phyloP scores from a whole-genome alignment of 257 asterid species.

The Leptodermis oblonga region DNA sequence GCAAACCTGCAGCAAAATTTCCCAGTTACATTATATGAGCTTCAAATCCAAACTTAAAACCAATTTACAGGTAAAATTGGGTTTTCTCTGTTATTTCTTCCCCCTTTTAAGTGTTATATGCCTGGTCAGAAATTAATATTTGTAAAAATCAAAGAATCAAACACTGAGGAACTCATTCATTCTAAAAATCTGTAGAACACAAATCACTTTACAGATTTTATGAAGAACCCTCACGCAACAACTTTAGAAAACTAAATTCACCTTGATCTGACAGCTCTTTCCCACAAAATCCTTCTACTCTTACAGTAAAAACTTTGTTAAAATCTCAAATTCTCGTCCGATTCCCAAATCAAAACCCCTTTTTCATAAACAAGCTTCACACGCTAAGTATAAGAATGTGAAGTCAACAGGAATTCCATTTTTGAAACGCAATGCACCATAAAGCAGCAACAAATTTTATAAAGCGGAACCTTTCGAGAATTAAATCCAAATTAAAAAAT shows the following conservation, averaged over 20 bases:
- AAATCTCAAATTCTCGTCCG: too few species aligned
- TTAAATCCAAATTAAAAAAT: not conserved
- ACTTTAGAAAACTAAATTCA: not conserved
- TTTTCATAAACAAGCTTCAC: not conserved
- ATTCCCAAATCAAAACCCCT: too few species aligned
- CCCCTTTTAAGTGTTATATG: not conserved
- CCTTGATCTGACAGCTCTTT: not conserved
- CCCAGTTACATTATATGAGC: not conserved
- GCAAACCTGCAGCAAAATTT: conserved; percentile 17
- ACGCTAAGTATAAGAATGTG: too few species aligned
- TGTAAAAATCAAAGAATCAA: not conserved
- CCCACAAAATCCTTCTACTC: not conserved
- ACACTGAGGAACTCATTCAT: not conserved
- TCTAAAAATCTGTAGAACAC: not conserved
- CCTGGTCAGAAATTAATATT: not conserved
- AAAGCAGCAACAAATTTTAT: not conserved
- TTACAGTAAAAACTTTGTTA: too few species aligned
- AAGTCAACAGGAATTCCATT: not conserved
- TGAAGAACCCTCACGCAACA: not conserved
- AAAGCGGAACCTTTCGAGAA: not conserved
- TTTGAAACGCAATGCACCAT: not conserved
- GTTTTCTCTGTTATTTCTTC: not conserved
- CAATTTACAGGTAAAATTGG: too few species aligned
- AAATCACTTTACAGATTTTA: not conserved
- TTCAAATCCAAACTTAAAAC: not conserved